phyloP scores from a whole-genome alignment of 129 eudicot genomes.

The Artemisia argyi region DNA sequence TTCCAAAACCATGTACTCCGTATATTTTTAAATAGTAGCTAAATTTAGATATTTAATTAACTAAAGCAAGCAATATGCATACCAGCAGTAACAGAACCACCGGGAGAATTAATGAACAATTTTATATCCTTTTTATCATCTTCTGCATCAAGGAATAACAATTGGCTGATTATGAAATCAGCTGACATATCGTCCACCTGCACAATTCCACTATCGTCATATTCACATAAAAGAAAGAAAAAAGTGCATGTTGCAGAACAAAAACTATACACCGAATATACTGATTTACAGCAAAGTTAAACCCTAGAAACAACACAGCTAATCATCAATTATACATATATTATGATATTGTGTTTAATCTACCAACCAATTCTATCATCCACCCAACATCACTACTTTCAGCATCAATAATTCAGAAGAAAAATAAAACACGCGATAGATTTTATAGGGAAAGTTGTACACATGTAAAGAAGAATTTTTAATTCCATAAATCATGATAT shows the following conservation, averaged over 20 bases:
- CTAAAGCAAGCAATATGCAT: conserved; percentile 18
- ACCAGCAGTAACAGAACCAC: conserved; percentile 98
- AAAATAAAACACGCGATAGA: too few relatives aligned
- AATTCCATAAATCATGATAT: too few relatives aligned
- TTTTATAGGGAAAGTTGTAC: too few relatives aligned
- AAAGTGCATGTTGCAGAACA: background rate
- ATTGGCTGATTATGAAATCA: conserved; percentile 89
- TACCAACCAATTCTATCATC: too few relatives aligned
- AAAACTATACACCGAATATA: background rate
- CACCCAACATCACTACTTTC: too few relatives aligned
- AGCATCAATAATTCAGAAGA: too few relatives aligned
- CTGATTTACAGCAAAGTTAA: background rate
- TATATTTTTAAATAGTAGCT: background rate
- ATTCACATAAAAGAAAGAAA: background rate
- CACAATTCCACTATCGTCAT: conserved; percentile 25
- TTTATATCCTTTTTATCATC: conserved; percentile 75
- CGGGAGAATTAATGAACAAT: conserved; percentile 90
- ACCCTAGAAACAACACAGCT: background rate
- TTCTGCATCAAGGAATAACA: conserved; percentile 84
- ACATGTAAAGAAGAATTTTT: too few relatives aligned
- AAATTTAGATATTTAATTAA: background rate
- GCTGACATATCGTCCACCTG: conserved; percentile 92
- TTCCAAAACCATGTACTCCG: background rate
- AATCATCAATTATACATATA: background rate
- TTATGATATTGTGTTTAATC: background rate